These are phyloP conservation scores for Coniella lustricola DNA, from an alignment of 2,329 filamentous ascomycete genomes.

Conservation along the genomic window DNA sequence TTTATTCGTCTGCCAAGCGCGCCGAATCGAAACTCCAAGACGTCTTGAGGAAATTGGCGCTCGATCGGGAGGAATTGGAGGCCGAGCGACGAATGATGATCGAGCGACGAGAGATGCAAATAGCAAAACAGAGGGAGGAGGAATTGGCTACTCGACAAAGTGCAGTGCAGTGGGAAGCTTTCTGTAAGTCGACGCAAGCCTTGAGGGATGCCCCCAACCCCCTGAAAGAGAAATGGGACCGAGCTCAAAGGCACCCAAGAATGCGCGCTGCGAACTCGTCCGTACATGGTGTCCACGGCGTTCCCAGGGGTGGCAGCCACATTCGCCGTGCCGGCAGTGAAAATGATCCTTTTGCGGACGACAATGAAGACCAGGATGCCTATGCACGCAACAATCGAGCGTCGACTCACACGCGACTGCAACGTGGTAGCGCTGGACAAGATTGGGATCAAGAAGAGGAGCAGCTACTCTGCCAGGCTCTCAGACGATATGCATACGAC, in stretches of 20 bases:
- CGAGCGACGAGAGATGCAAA: not conserved
- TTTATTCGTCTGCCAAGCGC: not conserved
- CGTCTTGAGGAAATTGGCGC: not conserved
- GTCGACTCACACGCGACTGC: no score
- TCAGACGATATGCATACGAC: conserved; percentile 3
- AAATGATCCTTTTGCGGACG: not conserved
- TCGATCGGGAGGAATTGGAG: not conserved
- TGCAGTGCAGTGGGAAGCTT: not conserved
- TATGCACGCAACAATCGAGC: not conserved
- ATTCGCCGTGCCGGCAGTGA: not conserved
- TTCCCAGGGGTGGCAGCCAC: no score
- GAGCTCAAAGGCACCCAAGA: not conserved
- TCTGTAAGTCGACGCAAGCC: not conserved
- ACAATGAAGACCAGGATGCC: not conserved
- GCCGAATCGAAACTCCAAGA: not conserved
- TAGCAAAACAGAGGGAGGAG: not conserved
- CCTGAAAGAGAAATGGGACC: not conserved
- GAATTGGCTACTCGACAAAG: not conserved
- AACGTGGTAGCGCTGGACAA: not conserved
- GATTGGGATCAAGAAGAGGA: conserved; percentile 8
- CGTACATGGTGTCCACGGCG: no score
- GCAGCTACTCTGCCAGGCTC: not conserved
- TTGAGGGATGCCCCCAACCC: conserved; percentile 2
- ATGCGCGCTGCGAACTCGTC: not conserved
- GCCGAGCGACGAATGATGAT: not conserved